Evolutionary conservation across 148 eudicot species (phyloP).

Genomic region (Vaccinium macrocarpon): DNA sequence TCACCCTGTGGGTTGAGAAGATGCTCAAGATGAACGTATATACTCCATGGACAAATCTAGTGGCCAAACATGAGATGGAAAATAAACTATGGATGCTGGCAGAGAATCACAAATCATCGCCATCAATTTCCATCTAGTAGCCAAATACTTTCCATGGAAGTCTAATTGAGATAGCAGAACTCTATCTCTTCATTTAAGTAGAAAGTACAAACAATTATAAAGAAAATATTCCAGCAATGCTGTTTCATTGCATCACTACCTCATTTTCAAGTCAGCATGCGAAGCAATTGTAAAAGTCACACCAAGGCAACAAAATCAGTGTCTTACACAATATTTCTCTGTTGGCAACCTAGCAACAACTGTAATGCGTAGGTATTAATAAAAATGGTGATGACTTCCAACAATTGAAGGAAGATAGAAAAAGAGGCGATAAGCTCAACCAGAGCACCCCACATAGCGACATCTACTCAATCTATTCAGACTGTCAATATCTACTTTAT

Average conservation of each 20-base stretch:
- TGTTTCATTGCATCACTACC: constrained; percentile 3
- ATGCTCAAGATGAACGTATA: not conserved
- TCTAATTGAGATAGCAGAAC: not conserved
- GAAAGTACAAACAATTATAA: not conserved
- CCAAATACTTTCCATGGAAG: not conserved
- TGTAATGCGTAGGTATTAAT: not conserved
- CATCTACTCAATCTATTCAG: not conserved
- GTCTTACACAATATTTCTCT: not conserved
- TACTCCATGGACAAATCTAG: not conserved
- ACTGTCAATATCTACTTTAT: not conserved
- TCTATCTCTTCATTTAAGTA: not conserved
- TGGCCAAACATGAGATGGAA: not conserved
- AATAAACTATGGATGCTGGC: not conserved
- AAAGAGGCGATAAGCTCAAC: not conserved
- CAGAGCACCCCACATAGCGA: not conserved
- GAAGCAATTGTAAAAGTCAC: not conserved
- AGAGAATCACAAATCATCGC: not conserved
- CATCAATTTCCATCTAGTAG: not conserved
- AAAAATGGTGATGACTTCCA: not conserved
- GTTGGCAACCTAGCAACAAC: constrained; percentile 1
- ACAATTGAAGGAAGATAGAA: not conserved
- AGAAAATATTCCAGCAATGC: not conserved
- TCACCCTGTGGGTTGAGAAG: not conserved
- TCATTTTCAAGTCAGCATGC: not conserved
- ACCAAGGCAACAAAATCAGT: not conserved